phyloP scores from a whole-genome alignment of 305 asterid genomes.

The Petunia hybrid region DNA sequence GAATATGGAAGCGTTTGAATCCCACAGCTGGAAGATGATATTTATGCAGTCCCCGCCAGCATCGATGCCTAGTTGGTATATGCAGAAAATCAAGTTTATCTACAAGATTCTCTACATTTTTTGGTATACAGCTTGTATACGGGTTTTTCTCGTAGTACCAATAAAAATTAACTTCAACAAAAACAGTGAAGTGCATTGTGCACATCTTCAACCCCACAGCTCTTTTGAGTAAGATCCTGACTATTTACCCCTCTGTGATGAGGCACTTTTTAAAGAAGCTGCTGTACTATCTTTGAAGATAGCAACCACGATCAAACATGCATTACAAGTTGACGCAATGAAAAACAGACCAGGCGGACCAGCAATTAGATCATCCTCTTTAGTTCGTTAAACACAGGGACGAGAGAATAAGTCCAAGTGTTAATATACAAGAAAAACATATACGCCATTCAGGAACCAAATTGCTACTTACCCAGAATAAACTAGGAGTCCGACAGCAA shows the following conservation, averaged over 20 bases:
- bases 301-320: neutral
- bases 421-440: conserved; percentile 8
- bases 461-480: conserved; percentile 73
- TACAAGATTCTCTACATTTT: neutral
- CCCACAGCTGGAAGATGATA: neutral
- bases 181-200: neutral
- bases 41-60: neutral
- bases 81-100: neutral
- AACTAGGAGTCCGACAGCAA: conserved; percentile 72
- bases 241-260: neutral
- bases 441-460: conserved; percentile 2
- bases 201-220: neutral
- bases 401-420: neutral
- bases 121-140: neutral
- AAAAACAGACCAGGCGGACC: neutral
- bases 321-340: neutral
- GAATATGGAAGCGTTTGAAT: neutral
- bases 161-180: neutral
- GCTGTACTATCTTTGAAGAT: neutral
- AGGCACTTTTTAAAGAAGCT: neutral
- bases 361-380: conserved; percentile 2
- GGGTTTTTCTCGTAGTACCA: neutral
- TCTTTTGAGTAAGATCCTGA: conserved; percentile 15
- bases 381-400: conserved; percentile 14
- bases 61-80: neutral